These are phyloP conservation scores for Lipomyces orientalis DNA, from an alignment of 805 yeast species.

Conservation along the genomic window DNA sequence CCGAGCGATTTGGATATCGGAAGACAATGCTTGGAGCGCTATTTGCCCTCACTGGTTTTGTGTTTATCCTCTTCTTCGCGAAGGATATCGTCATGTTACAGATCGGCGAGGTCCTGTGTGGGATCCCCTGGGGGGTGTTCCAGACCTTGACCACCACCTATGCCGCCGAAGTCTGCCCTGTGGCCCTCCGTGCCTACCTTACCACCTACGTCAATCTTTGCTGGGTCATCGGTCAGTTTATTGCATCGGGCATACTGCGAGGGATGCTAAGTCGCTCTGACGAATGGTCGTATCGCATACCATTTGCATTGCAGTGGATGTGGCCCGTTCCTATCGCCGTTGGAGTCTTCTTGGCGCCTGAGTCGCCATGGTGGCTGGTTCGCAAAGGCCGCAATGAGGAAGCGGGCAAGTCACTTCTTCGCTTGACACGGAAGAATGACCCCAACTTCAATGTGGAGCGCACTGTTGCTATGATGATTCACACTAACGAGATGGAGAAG, in stretches of 20 bases:
- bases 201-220: no score
- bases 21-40: constrained; percentile 50
- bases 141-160: constrained; percentile 59
- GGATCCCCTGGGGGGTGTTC: constrained; percentile 61
- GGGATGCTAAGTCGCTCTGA: constrained; percentile 44
- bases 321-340: constrained; percentile 56
- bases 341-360: constrained; percentile 54
- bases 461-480: constrained; percentile 20
- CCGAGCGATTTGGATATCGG: constrained; percentile 56
- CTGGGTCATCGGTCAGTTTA: constrained; percentile 59
- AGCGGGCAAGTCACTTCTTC: constrained; percentile 11
- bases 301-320: constrained; percentile 65
- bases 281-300: constrained; percentile 56
- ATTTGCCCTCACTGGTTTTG: constrained; percentile 47
- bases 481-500: constrained; percentile 20
- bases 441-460: constrained; percentile 3
- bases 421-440: constrained; percentile 29
- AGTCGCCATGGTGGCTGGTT: constrained; percentile 35
- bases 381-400: constrained; percentile 13
- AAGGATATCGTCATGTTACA: constrained; percentile 48
- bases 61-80: constrained; percentile 57
- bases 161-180: constrained; percentile 62
- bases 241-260: constrained; percentile 58
- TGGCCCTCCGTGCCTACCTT: constrained; percentile 49
- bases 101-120: constrained; percentile 50